Percentiles rank a stretch among this genome's conserved stretches.
phyloP scores from a whole-genome alignment of 1,139 yeast species.

The Meyerozyma athensensis region DNA sequence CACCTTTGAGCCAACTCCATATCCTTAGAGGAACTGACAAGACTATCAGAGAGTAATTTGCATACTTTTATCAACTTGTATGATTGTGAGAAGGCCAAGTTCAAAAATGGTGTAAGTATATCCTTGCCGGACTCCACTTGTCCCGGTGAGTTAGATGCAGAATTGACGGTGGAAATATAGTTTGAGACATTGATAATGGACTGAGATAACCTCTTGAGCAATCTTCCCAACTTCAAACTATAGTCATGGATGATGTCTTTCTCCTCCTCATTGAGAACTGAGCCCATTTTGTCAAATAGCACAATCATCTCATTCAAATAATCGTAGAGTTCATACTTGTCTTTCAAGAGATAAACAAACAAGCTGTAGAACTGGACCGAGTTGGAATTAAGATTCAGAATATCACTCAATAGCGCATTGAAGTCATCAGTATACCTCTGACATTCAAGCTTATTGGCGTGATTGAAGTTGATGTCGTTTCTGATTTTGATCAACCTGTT shows the following conservation, averaged over 20 bases:
- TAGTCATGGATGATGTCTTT: conserved; percentile 42
- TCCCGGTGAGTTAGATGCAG: conserved; percentile 6
- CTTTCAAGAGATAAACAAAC: conserved; percentile 21
- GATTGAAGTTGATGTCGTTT: conserved; percentile 11
- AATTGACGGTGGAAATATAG: conserved; percentile 17
- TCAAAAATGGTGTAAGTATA: conserved; percentile 30
- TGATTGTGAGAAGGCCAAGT: conserved; percentile 30
- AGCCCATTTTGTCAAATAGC: conserved; percentile 20
- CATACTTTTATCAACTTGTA: conserved; percentile 33
- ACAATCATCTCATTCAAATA: conserved; percentile 26
- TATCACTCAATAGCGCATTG: neutral
- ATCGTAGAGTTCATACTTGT: conserved; percentile 27
- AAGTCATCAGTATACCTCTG: neutral
- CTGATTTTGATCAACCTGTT: conserved; percentile 16
- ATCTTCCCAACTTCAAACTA: conserved; percentile 42
- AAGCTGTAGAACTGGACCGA: conserved; percentile 10
- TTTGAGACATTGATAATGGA: conserved; percentile 33
- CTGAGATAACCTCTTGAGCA: conserved; percentile 36
- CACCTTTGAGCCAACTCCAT: conserved; percentile 28
- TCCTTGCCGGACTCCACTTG: conserved; percentile 5
- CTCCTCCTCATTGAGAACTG: conserved; percentile 43
- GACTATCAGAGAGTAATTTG: conserved; percentile 32
- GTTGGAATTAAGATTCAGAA: conserved; percentile 6
- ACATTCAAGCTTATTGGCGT: conserved; percentile 3
- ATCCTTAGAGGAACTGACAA: conserved; percentile 17